Evolutionary conservation across 768 basidiomycete genomes (phyloP).

Genomic region (Boletellus emodensis): DNA sequence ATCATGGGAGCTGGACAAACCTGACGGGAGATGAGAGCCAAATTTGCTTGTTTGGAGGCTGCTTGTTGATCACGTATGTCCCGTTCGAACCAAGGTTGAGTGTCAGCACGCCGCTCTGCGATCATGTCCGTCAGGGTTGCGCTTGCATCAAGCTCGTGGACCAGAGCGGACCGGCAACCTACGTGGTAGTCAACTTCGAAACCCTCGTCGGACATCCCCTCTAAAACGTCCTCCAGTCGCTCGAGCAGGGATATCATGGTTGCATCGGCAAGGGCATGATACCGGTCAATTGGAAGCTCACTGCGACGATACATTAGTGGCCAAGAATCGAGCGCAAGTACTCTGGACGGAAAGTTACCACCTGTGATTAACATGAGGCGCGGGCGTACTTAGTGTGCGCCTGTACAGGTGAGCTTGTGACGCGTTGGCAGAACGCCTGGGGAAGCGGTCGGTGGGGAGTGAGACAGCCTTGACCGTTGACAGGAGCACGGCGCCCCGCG

Average conservation of each 20-base stretch:
- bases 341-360: constrained; percentile 19
- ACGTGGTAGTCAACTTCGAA: constrained; percentile 91
- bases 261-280: constrained; percentile 67
- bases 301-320: constrained; percentile 24
- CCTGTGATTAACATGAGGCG: constrained; percentile 57
- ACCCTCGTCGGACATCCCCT: constrained; percentile 46
- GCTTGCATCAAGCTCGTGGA: neutral
- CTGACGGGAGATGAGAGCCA: constrained; percentile 90
- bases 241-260: constrained; percentile 79
- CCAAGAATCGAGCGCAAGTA: neutral
- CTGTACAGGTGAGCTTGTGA: constrained; percentile 10
- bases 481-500: neutral
- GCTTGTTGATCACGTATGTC: constrained; percentile 96
- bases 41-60: constrained; percentile 95
- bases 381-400: constrained; percentile 43
- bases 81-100: constrained; percentile 70
- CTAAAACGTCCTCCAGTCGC: constrained; percentile 68
- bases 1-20: constrained; percentile 37
- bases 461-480: constrained; percentile 4
- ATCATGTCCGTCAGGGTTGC: constrained; percentile 10
- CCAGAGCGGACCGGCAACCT: constrained; percentile 24
- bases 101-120: constrained; percentile 87
- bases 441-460: neutral
- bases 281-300: constrained; percentile 56
- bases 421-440: neutral